These are phyloP conservation scores for Saraca asoca DNA, from an alignment of 331 rosid genomes.

Conservation along the genomic window DNA sequence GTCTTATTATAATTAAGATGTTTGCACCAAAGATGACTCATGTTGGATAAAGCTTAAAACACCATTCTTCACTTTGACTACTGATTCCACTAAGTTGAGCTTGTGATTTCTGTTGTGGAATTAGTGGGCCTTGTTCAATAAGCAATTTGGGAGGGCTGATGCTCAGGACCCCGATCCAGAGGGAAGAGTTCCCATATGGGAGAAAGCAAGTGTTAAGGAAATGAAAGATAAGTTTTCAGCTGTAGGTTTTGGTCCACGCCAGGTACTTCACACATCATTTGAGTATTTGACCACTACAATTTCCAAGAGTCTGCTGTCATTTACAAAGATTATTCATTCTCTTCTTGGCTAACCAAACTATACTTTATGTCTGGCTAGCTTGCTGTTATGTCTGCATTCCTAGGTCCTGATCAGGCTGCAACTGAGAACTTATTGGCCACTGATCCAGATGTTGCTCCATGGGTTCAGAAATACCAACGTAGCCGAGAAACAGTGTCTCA, in stretches of 20 bases:
- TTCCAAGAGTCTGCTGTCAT: no score
- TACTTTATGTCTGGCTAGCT: slow-evolving; percentile 51
- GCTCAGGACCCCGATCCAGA: slow-evolving; percentile 91
- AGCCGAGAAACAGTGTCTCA: slow-evolving; percentile 92
- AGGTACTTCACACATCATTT: slow-evolving; percentile 59
- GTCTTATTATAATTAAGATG: slow-evolving; percentile 6
- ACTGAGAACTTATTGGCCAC: slow-evolving; percentile 75
- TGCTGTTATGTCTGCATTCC: slow-evolving; percentile 88
- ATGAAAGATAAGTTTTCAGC: slow-evolving; percentile 85
- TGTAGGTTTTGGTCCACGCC: slow-evolving; percentile 93
- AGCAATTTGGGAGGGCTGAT: slow-evolving; percentile 79
- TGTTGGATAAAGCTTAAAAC: not conserved
- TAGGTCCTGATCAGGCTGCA: slow-evolving; percentile 86
- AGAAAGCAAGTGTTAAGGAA: slow-evolving; percentile 76
- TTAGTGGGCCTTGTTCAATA: slow-evolving; percentile 91
- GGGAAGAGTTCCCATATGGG: slow-evolving; percentile 89
- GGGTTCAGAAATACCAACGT: slow-evolving; percentile 90
- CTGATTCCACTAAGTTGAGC: slow-evolving; percentile 4
- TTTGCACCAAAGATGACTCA: not conserved
- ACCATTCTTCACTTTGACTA: not conserved
- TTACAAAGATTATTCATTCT: no score
- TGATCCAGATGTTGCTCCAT: slow-evolving; percentile 80
- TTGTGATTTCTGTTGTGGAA: slow-evolving; percentile 35
- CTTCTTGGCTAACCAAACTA: no score
- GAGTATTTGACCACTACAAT: slow-evolving; percentile 4